Conservation (phyloP, 805 yeast species). For the Candida coquimbonensis region DNA sequence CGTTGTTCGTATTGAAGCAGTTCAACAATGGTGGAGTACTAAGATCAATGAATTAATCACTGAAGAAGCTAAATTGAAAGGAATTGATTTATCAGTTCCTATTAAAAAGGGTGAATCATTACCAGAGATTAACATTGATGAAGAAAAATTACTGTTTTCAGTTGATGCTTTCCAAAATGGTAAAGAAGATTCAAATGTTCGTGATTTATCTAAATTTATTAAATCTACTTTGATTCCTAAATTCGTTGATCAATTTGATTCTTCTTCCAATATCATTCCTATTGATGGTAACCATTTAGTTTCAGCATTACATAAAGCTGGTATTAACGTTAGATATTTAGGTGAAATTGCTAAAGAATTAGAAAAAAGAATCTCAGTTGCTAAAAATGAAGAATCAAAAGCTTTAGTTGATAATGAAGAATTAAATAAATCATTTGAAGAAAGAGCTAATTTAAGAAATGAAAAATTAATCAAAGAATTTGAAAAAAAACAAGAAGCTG, state of each 20-base stretch:
- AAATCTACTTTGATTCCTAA: slow-evolving; percentile 52
- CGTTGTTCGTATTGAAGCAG: slow-evolving; percentile 78
- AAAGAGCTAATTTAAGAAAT: slow-evolving; percentile 12
- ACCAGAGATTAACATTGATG: slow-evolving; percentile 46
- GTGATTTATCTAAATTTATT: slow-evolving; percentile 63
- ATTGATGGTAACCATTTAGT: slow-evolving; percentile 76
- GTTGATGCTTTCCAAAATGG: slow-evolving; percentile 53
- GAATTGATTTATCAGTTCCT: slow-evolving; percentile 16
- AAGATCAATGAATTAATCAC: slow-evolving; percentile 40
- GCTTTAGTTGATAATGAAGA: slow-evolving; percentile 13
- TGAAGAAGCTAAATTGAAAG: slow-evolving; percentile 28
- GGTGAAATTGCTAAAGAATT: slow-evolving; percentile 47
- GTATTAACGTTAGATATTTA: slow-evolving; percentile 85
- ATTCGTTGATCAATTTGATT: slow-evolving; percentile 41
- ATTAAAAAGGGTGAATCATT: slow-evolving; percentile 30
- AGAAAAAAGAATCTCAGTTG: slow-evolving; percentile 23
- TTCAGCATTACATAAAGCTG: slow-evolving; percentile 61
- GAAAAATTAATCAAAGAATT: slow-evolving; percentile 14
- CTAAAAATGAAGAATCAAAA: slow-evolving; percentile 22
- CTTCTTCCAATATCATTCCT: slow-evolving; percentile 50
- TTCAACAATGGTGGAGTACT: slow-evolving; percentile 82
- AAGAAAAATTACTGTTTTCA: slow-evolving; percentile 36
- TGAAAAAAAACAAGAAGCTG: slow-evolving; percentile 19
- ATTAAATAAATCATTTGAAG: slow-evolving; percentile 13
- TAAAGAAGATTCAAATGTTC: slow-evolving; percentile 44